A percentile compares a stretch with the other conserved stretches of the same genome.
phyloP scores from a whole-genome alignment of 202 grass and related monocot genomes.

The Digitaria exilis region DNA sequence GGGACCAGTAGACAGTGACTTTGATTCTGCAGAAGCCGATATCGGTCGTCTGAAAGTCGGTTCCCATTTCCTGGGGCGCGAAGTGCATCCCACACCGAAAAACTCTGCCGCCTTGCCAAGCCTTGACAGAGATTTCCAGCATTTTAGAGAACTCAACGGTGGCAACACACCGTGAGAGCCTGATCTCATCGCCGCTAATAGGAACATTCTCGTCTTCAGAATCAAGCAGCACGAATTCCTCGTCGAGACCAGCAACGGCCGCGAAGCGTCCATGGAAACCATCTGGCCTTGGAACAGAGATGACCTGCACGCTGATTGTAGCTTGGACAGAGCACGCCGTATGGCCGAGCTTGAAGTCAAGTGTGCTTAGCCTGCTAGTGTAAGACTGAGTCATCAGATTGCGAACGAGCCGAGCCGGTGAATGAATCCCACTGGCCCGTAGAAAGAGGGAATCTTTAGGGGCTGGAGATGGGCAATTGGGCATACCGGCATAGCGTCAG shows the following conservation, averaged over 20 bases:
- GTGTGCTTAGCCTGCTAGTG: slow-evolving; percentile 11
- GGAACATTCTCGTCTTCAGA: not conserved
- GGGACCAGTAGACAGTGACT: not conserved
- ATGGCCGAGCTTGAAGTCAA: not conserved
- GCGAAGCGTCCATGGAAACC: not conserved
- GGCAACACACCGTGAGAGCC: not conserved
- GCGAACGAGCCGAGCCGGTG: not conserved
- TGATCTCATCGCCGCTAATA: not conserved
- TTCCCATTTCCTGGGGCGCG: not conserved
- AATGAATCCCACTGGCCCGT: not conserved
- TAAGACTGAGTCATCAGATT: too few relatives aligned
- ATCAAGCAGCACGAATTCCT: not conserved
- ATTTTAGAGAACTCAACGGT: not conserved
- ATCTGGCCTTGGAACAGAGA: not conserved
- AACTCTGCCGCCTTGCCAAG: not conserved
- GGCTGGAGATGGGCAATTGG: too few relatives aligned
- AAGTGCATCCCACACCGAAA: not conserved
- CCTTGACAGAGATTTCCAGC: not conserved
- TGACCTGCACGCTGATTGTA: not conserved
- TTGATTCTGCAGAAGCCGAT: not conserved
- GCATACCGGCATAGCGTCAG: not conserved
- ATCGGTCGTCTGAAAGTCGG: not conserved
- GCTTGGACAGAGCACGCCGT: not conserved
- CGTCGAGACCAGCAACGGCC: not conserved
- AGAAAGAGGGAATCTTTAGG: not conserved